Percentiles rank a stretch among this genome's conserved stretches.
These are phyloP conservation scores for Boletus patriciae DNA, from an alignment of 768 basidiomycete genomes.

Conservation along the genomic window DNA sequence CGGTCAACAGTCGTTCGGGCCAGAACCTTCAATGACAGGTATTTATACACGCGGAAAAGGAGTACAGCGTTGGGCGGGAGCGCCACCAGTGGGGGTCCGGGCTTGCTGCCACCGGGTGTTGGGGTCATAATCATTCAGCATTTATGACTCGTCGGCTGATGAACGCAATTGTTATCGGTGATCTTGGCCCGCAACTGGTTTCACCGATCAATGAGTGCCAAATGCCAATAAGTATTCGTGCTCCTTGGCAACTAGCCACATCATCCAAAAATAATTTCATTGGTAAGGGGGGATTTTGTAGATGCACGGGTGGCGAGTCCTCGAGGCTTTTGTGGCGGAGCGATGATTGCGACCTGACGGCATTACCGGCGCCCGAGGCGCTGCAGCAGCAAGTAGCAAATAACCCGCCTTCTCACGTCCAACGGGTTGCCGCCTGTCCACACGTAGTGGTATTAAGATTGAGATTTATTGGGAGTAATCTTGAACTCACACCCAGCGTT, in stretches of 20 bases:
- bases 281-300: not conserved
- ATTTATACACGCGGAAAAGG: not conserved
- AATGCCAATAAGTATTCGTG: not conserved
- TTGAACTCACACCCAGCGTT: not conserved
- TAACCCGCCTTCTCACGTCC: not conserved
- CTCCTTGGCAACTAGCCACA: slow-evolving; percentile 1
- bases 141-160: not conserved
- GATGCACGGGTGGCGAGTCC: not conserved
- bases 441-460: not conserved
- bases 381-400: not conserved
- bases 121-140: not conserved
- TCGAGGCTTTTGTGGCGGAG: not conserved
- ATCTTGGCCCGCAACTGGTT: not conserved
- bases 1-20: not conserved
- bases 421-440: not conserved
- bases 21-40: not conserved
- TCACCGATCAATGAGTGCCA: not conserved
- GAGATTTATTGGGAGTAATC: not conserved
- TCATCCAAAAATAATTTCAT: not conserved
- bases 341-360: not conserved
- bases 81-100: not conserved
- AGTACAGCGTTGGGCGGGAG: not conserved
- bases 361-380: not conserved
- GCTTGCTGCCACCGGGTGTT: not conserved
- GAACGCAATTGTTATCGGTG: not conserved